phyloP scores from a whole-genome alignment of 805 yeast species.

The baker's yeast (Saccharomyces cerevisiae) region DNA sequence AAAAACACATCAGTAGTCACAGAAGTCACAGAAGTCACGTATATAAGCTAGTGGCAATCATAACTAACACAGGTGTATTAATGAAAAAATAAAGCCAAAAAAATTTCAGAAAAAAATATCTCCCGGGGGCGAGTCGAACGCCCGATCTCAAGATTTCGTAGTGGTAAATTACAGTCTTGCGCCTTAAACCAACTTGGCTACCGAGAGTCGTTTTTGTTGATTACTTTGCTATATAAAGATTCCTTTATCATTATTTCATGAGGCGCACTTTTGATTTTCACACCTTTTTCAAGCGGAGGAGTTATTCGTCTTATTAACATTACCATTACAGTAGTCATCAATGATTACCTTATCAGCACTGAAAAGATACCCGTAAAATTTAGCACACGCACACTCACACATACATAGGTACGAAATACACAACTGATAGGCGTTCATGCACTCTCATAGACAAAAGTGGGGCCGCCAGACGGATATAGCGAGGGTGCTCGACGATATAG shows the following conservation, averaged over 20 bases:
- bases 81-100: too few relatives aligned
- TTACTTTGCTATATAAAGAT: too few relatives aligned
- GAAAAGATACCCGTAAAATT: background rate
- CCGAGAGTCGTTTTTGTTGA: constrained; percentile 9
- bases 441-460: background rate
- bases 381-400: background rate
- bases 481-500: constrained; percentile 16
- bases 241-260: too few relatives aligned
- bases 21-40: too few relatives aligned
- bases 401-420: background rate
- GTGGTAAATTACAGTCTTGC: constrained; percentile 15
- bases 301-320: background rate
- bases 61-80: background rate
- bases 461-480: constrained; percentile 4
- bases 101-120: too few relatives aligned
- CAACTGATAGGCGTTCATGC: background rate
- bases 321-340: background rate
- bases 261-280: background rate
- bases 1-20: background rate
- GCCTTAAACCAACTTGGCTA: constrained; percentile 19
- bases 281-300: background rate
- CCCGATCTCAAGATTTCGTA: constrained; percentile 17
- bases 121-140: constrained; percentile 20
- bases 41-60: too few relatives aligned
- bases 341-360: background rate